These are phyloP conservation scores for Zizania latifolia DNA, from an alignment of 176 grass and related monocot genomes.

Conservation along the genomic window DNA sequence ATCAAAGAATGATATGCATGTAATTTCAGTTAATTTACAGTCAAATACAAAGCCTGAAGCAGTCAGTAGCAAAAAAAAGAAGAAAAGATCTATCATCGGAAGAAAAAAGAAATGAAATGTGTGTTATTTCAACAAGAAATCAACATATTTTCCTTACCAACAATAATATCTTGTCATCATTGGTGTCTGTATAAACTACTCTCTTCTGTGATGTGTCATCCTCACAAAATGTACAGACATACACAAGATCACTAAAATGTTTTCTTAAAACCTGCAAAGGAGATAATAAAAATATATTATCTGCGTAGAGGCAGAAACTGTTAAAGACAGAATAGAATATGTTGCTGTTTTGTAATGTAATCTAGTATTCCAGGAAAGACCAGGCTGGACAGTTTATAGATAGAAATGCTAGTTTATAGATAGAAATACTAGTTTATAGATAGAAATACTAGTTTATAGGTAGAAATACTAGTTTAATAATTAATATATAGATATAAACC, in stretches of 20 bases:
- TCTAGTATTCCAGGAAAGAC: too few species aligned
- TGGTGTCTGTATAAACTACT: constrained; percentile 63
- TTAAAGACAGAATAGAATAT: too few species aligned
- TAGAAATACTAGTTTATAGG: too few species aligned
- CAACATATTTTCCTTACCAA: constrained; percentile 53
- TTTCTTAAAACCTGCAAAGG: constrained; percentile 65
- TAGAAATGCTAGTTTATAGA: too few species aligned
- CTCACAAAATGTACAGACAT: constrained; percentile 51
- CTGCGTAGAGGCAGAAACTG: too few species aligned
- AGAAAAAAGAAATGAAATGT: constrained; percentile 7
- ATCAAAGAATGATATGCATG: background rate
- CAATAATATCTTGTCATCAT: constrained; percentile 56
- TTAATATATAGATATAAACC: too few species aligned
- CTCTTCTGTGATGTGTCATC: constrained; percentile 49
- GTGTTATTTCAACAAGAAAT: background rate
- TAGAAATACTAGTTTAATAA: too few species aligned
- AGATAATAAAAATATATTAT: too few species aligned
- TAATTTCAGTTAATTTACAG: background rate
- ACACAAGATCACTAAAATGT: constrained; percentile 69
- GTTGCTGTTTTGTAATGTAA: too few species aligned
- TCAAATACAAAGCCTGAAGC: constrained; percentile 12
- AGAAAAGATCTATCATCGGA: background rate
- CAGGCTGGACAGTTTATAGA: too few species aligned
- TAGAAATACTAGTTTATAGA: too few species aligned
- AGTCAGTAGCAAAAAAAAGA: background rate